phyloP scores from a whole-genome alignment of 306 rosid species.

The Ochetophila trinervis region DNA sequence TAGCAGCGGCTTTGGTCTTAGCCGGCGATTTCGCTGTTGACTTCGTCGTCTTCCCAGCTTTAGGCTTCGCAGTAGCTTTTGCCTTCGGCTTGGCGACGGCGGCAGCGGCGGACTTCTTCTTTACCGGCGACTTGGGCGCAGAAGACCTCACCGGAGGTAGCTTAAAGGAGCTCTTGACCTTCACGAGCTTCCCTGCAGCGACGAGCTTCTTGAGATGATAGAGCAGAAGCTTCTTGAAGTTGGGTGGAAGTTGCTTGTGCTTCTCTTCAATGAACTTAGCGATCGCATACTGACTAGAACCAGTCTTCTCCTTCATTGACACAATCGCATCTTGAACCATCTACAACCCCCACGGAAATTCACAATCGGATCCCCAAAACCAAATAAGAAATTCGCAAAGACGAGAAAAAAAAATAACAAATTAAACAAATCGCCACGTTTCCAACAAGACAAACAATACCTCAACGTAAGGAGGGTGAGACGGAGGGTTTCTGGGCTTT shows the following conservation, averaged over 20 bases:
- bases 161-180: conserved; percentile 78
- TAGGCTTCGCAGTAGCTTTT: conserved; percentile 28
- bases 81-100: conserved; percentile 40
- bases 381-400: not conserved
- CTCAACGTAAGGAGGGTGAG: conserved; percentile 81
- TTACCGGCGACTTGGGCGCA: conserved; percentile 23
- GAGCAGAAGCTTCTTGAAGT: conserved; percentile 68
- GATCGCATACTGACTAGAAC: conserved; percentile 92
- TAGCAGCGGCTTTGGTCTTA: conserved; percentile 19
- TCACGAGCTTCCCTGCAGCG: conserved; percentile 53
- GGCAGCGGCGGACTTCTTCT: conserved; percentile 35
- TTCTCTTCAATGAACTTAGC: conserved; percentile 70
- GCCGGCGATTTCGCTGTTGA: conserved; percentile 20
- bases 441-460: conserved; percentile 22
- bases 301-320: conserved; percentile 68
- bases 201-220: conserved; percentile 70
- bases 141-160: conserved; percentile 28
- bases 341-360: conserved; percentile 23
- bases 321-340: conserved; percentile 81
- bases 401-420: not conserved
- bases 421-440: not conserved
- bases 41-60: conserved; percentile 18
- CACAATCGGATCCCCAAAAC: conserved; percentile 3
- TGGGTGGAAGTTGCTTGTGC: conserved; percentile 59
- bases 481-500: conserved; percentile 37